Conservation (phyloP, 305 asterid genomes). For the Andrographis paniculata region DNA sequence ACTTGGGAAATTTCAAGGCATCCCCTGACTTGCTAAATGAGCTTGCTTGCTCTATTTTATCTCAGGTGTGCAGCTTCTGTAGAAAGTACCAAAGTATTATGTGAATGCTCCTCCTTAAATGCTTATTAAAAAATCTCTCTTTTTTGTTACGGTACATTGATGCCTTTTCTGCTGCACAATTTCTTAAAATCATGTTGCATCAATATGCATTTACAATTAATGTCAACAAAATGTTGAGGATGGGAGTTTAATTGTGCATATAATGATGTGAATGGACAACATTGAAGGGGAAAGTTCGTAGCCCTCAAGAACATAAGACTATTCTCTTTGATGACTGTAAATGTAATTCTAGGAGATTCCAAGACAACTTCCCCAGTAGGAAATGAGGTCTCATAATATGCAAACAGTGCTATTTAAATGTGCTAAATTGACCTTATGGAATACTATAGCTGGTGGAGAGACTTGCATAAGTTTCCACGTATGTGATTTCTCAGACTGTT, state of each 20-base stretch:
- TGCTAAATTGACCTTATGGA: background rate
- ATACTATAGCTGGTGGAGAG: background rate
- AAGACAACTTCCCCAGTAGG: background rate
- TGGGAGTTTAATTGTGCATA: too few species aligned
- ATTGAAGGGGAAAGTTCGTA: background rate
- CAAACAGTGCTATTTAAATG: too few species aligned
- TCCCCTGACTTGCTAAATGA: constrained; percentile 56
- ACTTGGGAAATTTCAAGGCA: constrained; percentile 56
- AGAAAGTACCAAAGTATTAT: background rate
- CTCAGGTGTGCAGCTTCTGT: constrained; percentile 44
- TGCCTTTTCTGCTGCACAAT: background rate
- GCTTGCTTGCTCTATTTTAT: constrained; percentile 64
- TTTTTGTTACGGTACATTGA: background rate
- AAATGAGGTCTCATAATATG: too few species aligned
- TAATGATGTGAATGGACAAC: too few species aligned
- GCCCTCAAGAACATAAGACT: background rate
- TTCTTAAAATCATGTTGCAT: background rate
- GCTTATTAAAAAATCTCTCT: too few species aligned
- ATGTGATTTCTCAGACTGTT: background rate
- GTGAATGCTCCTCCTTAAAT: background rate
- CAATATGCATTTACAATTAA: too few species aligned
- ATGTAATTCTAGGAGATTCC: background rate
- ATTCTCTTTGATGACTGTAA: background rate
- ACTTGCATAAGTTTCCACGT: background rate
- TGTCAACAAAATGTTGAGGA: background rate